phyloP scores from a whole-genome alignment of 495 filamentous ascomycete genomes.

The Aspergillus egyptiacus region DNA sequence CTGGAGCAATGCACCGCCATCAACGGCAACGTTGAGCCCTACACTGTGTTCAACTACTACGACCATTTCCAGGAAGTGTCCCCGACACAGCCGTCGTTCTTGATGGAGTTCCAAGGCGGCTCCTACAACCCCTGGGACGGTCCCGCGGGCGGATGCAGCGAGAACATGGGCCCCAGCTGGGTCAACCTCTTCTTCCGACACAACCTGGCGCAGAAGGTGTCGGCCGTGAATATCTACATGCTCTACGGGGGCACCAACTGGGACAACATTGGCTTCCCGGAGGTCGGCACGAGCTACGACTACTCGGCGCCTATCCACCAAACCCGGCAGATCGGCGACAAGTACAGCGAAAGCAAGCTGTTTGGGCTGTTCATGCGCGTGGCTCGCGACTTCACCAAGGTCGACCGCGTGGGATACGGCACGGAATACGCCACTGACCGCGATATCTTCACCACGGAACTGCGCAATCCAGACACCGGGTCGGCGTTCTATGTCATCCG shows the following conservation, averaged over 20 bases:
- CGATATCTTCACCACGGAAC: too few relatives aligned
- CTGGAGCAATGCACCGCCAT: not conserved
- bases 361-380: too few relatives aligned
- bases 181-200: slow-evolving; percentile 50
- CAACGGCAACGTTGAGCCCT: slow-evolving; percentile 45
- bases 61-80: slow-evolving; percentile 16
- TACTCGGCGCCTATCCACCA: slow-evolving; percentile 66
- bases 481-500: slow-evolving; percentile 63
- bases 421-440: slow-evolving; percentile 56
- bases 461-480: slow-evolving; percentile 41
- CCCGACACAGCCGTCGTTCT: slow-evolving; percentile 45
- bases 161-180: slow-evolving; percentile 38
- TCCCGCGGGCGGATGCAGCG: slow-evolving; percentile 30
- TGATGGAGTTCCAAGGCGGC: slow-evolving; percentile 52
- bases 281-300: slow-evolving; percentile 70
- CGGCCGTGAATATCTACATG: slow-evolving; percentile 49
- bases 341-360: slow-evolving; percentile 74
- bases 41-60: slow-evolving; percentile 31
- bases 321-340: slow-evolving; percentile 59
- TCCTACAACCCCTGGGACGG: slow-evolving; percentile 51
- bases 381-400: slow-evolving; percentile 69
- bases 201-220: slow-evolving; percentile 46
- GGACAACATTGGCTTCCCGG: slow-evolving; percentile 71
- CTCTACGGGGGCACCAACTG: slow-evolving; percentile 75
- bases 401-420: too few relatives aligned